These are phyloP conservation scores for Candida anutae DNA, from an alignment of 1,139 yeast genomes.

Conservation along the genomic window DNA sequence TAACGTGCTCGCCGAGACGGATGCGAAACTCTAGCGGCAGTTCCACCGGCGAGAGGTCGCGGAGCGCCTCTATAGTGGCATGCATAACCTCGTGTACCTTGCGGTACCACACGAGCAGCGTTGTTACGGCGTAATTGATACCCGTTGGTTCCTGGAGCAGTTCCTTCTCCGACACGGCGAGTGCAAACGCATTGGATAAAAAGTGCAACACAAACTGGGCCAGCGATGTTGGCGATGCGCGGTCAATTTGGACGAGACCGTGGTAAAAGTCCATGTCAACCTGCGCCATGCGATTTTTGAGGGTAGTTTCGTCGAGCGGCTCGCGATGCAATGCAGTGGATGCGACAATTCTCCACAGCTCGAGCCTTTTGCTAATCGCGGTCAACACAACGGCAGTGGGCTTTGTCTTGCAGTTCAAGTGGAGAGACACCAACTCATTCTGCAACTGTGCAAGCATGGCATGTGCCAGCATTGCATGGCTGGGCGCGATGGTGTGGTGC, in stretches of 20 bases:
- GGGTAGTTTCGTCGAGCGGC: not conserved
- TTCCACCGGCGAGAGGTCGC: conserved; percentile 7
- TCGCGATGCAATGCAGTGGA: not conserved
- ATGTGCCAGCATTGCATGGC: no score
- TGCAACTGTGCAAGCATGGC: no score
- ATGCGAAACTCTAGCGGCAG: conserved; percentile 10
- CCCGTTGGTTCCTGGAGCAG: conserved; percentile 4
- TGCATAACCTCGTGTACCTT: conserved; percentile 30
- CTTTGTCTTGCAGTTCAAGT: no score
- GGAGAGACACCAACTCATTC: no score
- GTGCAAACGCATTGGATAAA: conserved; percentile 32
- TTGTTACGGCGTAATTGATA: conserved; percentile 7
- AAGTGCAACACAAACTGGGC: conserved; percentile 37
- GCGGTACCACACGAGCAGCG: conserved; percentile 24
- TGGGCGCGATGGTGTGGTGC: conserved; percentile 1
- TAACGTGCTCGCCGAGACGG: conserved; percentile 14
- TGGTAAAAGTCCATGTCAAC: conserved; percentile 33
- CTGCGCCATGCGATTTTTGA: no score
- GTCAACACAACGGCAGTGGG: no score
- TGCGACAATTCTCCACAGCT: not conserved
- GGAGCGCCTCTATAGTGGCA: conserved; percentile 20
- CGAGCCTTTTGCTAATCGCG: no score
- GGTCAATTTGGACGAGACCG: conserved; percentile 34
- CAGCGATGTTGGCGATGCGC: conserved; percentile 28
- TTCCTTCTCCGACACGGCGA: conserved; percentile 20